A percentile compares a stretch with the other conserved stretches of the same genome.
phyloP scores from a whole-genome alignment of 441 rosid species.

The Francoa sonchifolia region DNA sequence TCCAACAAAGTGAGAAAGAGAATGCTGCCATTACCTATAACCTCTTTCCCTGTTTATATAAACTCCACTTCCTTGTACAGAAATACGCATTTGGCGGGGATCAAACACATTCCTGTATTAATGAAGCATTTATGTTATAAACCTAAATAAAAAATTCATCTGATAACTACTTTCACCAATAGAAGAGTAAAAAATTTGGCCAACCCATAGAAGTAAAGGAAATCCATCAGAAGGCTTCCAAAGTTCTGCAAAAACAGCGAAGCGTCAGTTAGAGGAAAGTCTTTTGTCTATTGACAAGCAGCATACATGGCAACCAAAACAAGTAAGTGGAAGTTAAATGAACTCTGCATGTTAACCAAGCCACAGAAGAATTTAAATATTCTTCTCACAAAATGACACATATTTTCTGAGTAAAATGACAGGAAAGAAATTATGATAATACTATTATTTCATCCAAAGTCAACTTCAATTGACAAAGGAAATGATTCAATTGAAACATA shows the following conservation, averaged over 20 bases:
- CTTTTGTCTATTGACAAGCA: not conserved
- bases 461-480: no score
- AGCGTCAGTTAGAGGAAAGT: conserved; percentile 14
- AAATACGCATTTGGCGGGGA: conserved; percentile 95
- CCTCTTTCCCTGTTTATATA: conserved; percentile 91
- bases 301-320: not conserved
- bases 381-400: no score
- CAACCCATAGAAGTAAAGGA: conserved; percentile 97
- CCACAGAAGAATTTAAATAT: no score
- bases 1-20: not conserved
- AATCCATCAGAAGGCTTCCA: conserved; percentile 96
- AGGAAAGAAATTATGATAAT: no score
- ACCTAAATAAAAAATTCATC: conserved; percentile 1
- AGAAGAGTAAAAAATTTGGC: conserved; percentile 20
- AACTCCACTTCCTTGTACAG: conserved; percentile 90
- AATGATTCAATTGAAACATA: no score
- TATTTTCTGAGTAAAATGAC: no score
- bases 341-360: no score
- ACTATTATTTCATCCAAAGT: no score
- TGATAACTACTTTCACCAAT: conserved; percentile 8
- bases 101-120: conserved; percentile 84
- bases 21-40: conserved; percentile 44
- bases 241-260: conserved; percentile 51
- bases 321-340: not conserved
- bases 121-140: conserved; percentile 8